Evolutionary conservation across 495 filamentous ascomycete genomes (phyloP).

Genomic region (Apodospora peruviana): DNA sequence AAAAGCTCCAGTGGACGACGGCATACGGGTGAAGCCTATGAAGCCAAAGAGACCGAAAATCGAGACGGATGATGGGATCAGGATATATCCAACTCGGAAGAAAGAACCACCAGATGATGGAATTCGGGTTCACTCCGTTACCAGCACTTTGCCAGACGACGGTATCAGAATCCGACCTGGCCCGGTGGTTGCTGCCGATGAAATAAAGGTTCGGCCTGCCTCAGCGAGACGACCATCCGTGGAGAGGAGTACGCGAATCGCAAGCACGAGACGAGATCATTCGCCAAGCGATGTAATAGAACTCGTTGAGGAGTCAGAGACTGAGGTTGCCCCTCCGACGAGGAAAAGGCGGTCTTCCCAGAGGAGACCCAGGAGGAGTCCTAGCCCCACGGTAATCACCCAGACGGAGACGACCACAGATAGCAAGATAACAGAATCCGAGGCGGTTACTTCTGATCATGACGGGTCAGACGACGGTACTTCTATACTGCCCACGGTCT

Average conservation of each 20-base stretch:
- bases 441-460: not conserved
- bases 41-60: slow-evolving; percentile 1
- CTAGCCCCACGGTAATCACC: slow-evolving; percentile 11
- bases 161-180: slow-evolving; percentile 27
- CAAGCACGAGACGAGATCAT: slow-evolving; percentile 21
- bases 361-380: slow-evolving; percentile 10
- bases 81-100: slow-evolving; percentile 30
- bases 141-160: slow-evolving; percentile 3
- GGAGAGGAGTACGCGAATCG: slow-evolving; percentile 7
- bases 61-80: slow-evolving; percentile 11
- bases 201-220: slow-evolving; percentile 19
- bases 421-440: slow-evolving; percentile 1
- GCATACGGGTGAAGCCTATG: slow-evolving; percentile 29
- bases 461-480: slow-evolving; percentile 21
- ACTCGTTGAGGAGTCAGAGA: slow-evolving; percentile 28
- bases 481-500: slow-evolving; percentile 32
- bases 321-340: slow-evolving; percentile 20
- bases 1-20: slow-evolving; percentile 23
- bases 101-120: slow-evolving; percentile 21
- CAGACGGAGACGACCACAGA: slow-evolving; percentile 17
- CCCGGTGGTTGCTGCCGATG: slow-evolving; percentile 18
- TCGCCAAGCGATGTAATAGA: slow-evolving; percentile 48
- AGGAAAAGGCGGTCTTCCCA: slow-evolving; percentile 14
- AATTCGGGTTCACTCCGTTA: slow-evolving; percentile 18
- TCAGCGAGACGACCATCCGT: slow-evolving; percentile 26